Percentiles rank a stretch among this genome's conserved stretches.
phyloP scores from a whole-genome alignment of 2,329 filamentous ascomycete species.

The Coleophoma eucalyptorum region DNA sequence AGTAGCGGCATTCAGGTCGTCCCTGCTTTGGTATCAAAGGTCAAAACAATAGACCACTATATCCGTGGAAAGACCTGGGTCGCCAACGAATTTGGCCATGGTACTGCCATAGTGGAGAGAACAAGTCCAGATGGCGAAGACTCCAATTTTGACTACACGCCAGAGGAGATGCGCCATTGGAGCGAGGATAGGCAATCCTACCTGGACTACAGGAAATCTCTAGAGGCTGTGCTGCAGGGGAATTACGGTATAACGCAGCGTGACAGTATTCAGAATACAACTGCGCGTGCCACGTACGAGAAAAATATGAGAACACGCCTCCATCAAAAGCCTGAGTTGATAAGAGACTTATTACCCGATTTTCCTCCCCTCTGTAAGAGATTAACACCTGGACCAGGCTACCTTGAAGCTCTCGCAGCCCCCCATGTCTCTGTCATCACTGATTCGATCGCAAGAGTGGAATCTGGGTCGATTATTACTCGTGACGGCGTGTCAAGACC shows the following conservation, averaged over 20 bases:
- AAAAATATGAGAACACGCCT: conserved; percentile 23
- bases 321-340: conserved; percentile 48
- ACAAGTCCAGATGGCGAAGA: not conserved
- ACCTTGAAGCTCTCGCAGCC: conserved; percentile 27
- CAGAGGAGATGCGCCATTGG: conserved; percentile 31
- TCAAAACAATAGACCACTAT: conserved; percentile 39
- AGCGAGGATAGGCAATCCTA: conserved; percentile 32
- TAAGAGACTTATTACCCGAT: conserved; percentile 37
- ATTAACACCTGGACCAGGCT: conserved; percentile 31
- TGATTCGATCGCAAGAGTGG: conserved; percentile 25
- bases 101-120: not conserved
- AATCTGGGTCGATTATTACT: conserved; percentile 25
- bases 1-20: conserved; percentile 56
- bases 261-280: not conserved
- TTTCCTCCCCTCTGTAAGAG: conserved; percentile 37
- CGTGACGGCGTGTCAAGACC: conserved; percentile 9
- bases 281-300: not conserved
- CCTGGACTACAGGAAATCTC: conserved; percentile 33
- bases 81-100: conserved; percentile 15
- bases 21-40: conserved; percentile 44
- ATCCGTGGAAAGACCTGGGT: conserved; percentile 46
- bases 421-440: conserved; percentile 26
- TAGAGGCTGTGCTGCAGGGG: conserved; percentile 21
- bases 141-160: conserved; percentile 20
- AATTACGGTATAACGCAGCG: not conserved